Evolutionary conservation across 2,329 filamentous ascomycete species (phyloP).

Genomic region (Cytospora paraplurivora): DNA sequence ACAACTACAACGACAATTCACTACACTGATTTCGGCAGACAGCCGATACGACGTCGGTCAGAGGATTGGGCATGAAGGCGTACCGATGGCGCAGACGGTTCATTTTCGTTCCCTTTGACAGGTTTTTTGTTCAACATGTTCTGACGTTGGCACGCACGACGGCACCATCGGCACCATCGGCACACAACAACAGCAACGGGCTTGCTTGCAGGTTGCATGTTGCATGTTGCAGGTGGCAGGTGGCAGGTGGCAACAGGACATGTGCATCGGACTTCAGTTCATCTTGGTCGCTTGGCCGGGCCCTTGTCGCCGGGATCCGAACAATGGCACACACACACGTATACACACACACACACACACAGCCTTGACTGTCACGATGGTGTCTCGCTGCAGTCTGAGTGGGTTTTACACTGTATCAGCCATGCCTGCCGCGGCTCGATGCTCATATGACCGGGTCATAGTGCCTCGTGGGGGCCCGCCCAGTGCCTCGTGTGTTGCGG

Average conservation of each 20-base stretch:
- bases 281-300: neutral
- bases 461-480: too few relatives aligned
- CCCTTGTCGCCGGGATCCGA: neutral
- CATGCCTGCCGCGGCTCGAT: too few relatives aligned
- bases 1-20: too few relatives aligned
- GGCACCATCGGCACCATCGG: neutral
- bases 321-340: neutral
- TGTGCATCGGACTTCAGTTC: neutral
- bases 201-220: neutral
- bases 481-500: neutral
- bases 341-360: neutral
- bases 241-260: neutral
- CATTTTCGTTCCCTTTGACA: neutral
- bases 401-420: too few relatives aligned
- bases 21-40: too few relatives aligned
- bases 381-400: neutral
- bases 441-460: too few relatives aligned
- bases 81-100: neutral
- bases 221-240: neutral
- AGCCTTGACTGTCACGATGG: neutral
- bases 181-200: neutral
- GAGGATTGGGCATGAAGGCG: slow-evolving; percentile 2
- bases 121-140: neutral
- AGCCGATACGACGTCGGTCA: neutral
- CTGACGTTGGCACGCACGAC: neutral